These are phyloP conservation scores for Sporopachydermia lactativora DNA, from an alignment of 805 yeast species.

Conservation along the genomic window DNA sequence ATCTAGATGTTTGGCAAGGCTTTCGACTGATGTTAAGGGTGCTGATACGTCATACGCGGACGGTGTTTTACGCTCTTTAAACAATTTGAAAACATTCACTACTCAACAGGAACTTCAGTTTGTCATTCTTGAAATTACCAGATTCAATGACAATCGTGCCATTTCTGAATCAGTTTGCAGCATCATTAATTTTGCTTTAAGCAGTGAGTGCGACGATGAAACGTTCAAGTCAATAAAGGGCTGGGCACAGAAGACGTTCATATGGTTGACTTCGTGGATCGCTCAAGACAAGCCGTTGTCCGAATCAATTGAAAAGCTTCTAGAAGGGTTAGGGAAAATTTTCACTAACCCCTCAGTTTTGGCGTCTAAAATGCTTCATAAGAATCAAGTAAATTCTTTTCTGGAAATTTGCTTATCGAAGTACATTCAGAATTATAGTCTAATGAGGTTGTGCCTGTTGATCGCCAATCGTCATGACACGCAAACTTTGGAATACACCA, in stretches of 20 bases:
- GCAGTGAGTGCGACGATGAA: neutral
- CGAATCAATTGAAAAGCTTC: slow-evolving; percentile 3
- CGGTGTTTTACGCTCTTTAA: neutral
- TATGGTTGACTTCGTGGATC: slow-evolving; percentile 13
- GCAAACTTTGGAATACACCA: slow-evolving; percentile 25
- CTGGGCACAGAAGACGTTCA: slow-evolving; percentile 10
- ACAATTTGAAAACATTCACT: neutral
- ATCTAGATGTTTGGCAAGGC: too few species aligned
- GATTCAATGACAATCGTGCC: too few species aligned
- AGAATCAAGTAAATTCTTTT: slow-evolving; percentile 15
- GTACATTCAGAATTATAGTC: slow-evolving; percentile 30
- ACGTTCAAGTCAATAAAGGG: neutral
- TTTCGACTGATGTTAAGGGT: neutral
- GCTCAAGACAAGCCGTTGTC: slow-evolving; percentile 7
- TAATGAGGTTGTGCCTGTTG: slow-evolving; percentile 33
- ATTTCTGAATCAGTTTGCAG: neutral
- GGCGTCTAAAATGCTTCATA: neutral
- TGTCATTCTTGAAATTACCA: neutral
- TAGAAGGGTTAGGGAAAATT: neutral
- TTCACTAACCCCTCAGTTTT: neutral
- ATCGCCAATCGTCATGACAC: slow-evolving; percentile 24
- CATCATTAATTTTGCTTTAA: neutral
- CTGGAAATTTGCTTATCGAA: slow-evolving; percentile 17
- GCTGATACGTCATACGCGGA: neutral
- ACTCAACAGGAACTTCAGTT: neutral